Base-by-base conservation (phyloP, 257 asterid species). In the Solanum infundibuliforme region DNA sequence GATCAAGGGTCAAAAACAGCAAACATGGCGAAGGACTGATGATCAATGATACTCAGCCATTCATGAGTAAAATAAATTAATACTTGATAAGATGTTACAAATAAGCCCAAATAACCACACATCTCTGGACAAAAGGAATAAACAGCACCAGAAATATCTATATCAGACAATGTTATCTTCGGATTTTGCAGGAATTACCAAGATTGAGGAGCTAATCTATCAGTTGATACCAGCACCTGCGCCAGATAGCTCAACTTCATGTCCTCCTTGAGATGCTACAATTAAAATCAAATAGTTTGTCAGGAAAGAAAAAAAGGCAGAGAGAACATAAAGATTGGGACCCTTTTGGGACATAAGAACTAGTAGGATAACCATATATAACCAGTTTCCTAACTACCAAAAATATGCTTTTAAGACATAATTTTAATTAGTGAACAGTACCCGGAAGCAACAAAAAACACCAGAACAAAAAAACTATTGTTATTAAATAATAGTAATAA, bases 221-320 rank as follows among this genome's bases (percentile, higher is more conserved):
- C 99, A 16, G 96, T 95, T 84, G 98, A 94, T 93, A 96, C 89
- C 91, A 97, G 96, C 94, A 96, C 99, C 92, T 94, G 98, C 66
- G 99, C 98, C 90, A 97, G 93, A 93, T 96, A 97, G 89, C 99
- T 97, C 95, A 97, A 90, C 93, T 95, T 96, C 99, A 96, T 97
- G 88, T 95, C 99, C 92, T 97, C 99, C 93, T 96, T 97, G 92
- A 97, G 92, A 93, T 95, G 99, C 98, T 97, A 91, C 86, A 83
- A 90, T 87, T 91, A 86, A 83, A 55, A 85, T 52, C 55, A 85
- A 74, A 85, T 84, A 85, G 86, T 88, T 79, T 34, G 86, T 86
- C 90, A 88, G 83, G 32, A 84, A 86, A 86, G 46, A 58, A 12
- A 58, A 39, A 79, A 21, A 86, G 79, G 11, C 58, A 20, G 73